phyloP scores from a whole-genome alignment of 2,329 filamentous ascomycete species.

The Talaromyces albobiverticillius region DNA sequence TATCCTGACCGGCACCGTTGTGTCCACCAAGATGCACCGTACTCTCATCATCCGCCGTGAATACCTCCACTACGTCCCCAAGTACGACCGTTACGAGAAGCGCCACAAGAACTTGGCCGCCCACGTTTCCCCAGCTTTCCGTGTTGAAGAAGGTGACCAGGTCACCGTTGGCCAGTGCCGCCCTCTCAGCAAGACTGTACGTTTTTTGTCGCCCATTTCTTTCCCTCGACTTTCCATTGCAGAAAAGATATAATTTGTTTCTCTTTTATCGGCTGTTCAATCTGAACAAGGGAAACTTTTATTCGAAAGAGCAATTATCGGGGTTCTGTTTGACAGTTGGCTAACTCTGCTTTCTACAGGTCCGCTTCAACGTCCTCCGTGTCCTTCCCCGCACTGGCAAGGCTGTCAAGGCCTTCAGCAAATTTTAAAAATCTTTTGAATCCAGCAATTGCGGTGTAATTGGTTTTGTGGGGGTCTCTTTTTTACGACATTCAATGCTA shows the following conservation, averaged over 20 bases:
- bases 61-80: conserved; percentile 99
- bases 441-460: conserved; percentile 13
- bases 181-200: conserved; percentile 98
- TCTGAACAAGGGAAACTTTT: background rate
- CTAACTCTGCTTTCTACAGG: conserved; percentile 48
- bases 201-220: conserved; percentile 39
- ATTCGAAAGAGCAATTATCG: background rate
- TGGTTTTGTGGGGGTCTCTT: conserved; percentile 11
- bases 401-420: conserved; percentile 95
- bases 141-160: conserved; percentile 99
- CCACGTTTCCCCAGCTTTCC: conserved; percentile 98
- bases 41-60: conserved; percentile 98
- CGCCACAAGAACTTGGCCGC: conserved; percentile 99
- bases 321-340: background rate
- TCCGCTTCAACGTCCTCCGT: conserved; percentile 99
- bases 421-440: conserved; percentile 70
- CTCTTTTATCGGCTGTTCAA: no score
- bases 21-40: conserved; percentile 99
- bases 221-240: background rate
- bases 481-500: conserved; percentile 14
- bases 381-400: conserved; percentile 97
- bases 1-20: conserved; percentile 98
- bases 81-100: conserved; percentile 99
- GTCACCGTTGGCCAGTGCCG: conserved; percentile 99
- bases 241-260: no score